Conservation (phyloP, 2,329 filamentous ascomycete species). For the Aspergillus ochraceus region DNA sequence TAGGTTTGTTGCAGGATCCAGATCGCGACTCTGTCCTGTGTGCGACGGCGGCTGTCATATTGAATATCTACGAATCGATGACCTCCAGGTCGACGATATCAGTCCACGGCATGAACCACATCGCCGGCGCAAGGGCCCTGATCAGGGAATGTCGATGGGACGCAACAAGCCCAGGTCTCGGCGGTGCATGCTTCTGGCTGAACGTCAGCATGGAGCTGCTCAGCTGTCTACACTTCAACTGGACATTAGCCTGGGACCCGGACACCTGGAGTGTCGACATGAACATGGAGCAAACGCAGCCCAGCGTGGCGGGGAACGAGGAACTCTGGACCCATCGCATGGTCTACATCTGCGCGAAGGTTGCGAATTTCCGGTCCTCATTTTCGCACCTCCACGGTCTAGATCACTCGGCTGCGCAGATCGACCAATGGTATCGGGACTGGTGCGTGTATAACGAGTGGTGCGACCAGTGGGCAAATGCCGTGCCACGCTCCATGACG, state of each 20-base stretch:
- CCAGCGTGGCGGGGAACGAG: slow-evolving; percentile 62
- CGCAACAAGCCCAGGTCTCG: slow-evolving; percentile 73
- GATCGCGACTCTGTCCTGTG: slow-evolving; percentile 82
- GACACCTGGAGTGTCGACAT: slow-evolving; percentile 87
- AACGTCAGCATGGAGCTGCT: slow-evolving; percentile 90
- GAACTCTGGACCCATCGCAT: slow-evolving; percentile 88
- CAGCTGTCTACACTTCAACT: slow-evolving; percentile 82
- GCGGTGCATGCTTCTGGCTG: slow-evolving; percentile 89
- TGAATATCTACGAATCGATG: slow-evolving; percentile 95
- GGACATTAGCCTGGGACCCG: slow-evolving; percentile 83
- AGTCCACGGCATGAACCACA: slow-evolving; percentile 82
- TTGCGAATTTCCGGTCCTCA: slow-evolving; percentile 78
- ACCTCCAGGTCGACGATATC: slow-evolving; percentile 63
- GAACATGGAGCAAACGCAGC: slow-evolving; percentile 61
- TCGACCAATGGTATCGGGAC: slow-evolving; percentile 67
- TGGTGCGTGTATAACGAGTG: slow-evolving; percentile 80
- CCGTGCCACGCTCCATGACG: slow-evolving; percentile 81
- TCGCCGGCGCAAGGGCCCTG: slow-evolving; percentile 77
- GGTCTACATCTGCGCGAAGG: slow-evolving; percentile 82
- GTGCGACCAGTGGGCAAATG: slow-evolving; percentile 78
- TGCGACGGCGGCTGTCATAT: slow-evolving; percentile 80
- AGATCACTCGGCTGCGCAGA: slow-evolving; percentile 54
- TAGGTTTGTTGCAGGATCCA: slow-evolving; percentile 77
- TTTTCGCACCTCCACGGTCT: slow-evolving; percentile 62
- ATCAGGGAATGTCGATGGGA: slow-evolving; percentile 92